These are phyloP conservation scores for Harringtonia aguacate DNA, from an alignment of 2,329 filamentous ascomycete species.

Conservation along the genomic window DNA sequence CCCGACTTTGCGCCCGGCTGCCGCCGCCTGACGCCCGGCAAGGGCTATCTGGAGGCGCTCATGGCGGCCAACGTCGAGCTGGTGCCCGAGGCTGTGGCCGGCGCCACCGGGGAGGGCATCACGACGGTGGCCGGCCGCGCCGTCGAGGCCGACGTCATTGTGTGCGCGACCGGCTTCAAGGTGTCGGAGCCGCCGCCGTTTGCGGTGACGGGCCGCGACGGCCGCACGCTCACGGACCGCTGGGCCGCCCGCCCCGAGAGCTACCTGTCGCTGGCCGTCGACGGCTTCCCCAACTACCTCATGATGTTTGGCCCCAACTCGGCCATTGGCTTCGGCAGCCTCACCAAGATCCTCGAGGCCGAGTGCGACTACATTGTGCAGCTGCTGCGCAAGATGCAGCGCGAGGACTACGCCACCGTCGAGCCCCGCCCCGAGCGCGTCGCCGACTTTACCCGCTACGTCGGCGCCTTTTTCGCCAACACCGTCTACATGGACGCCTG, in stretches of 20 bases:
- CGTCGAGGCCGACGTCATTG: slow-evolving; percentile 29
- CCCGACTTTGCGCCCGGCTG: slow-evolving; percentile 33
- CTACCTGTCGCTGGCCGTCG: slow-evolving; percentile 34
- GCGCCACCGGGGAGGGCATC: slow-evolving; percentile 25
- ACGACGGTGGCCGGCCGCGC: slow-evolving; percentile 15
- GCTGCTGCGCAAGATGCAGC: slow-evolving; percentile 35
- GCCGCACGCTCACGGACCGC: slow-evolving; percentile 23
- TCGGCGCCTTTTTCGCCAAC: slow-evolving; percentile 30
- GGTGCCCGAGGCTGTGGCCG: slow-evolving; percentile 21
- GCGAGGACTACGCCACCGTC: slow-evolving; percentile 32
- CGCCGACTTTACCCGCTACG: slow-evolving; percentile 34
- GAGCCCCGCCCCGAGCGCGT: slow-evolving; percentile 31
- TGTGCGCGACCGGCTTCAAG: slow-evolving; percentile 37
- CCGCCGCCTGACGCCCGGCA: slow-evolving; percentile 32
- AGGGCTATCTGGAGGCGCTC: slow-evolving; percentile 34
- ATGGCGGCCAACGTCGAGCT: slow-evolving; percentile 29
- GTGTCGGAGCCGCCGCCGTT: slow-evolving; percentile 29
- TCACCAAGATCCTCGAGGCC: slow-evolving; percentile 35
- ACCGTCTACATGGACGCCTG: slow-evolving; percentile 35
- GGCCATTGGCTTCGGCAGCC: slow-evolving; percentile 33
- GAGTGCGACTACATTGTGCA: slow-evolving; percentile 36
- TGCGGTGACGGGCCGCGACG: slow-evolving; percentile 26
- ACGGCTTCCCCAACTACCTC: slow-evolving; percentile 38
- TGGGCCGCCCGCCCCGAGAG: slow-evolving; percentile 28
- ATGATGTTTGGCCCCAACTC: slow-evolving; percentile 38